Percentiles rank a stretch among this genome's conserved stretches.
Evolutionary conservation across 495 filamentous ascomycete species (phyloP).

Genomic region (Cudoniella acicularis): DNA sequence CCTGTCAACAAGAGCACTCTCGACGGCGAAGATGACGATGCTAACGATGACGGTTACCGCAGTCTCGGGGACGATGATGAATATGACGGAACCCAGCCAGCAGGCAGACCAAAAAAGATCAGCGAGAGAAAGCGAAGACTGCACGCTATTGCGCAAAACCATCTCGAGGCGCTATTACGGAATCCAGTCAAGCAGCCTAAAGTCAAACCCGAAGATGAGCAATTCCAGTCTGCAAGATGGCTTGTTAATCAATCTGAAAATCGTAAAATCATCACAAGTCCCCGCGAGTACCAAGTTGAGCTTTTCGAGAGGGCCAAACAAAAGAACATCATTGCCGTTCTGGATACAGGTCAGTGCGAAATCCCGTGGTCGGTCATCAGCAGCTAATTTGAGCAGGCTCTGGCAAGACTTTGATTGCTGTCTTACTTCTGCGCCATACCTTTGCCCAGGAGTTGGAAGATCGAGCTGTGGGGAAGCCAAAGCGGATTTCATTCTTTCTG

Average conservation of each 20-base stretch:
- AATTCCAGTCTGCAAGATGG: constrained; percentile 36
- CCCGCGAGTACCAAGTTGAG: constrained; percentile 89
- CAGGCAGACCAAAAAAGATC: constrained; percentile 30
- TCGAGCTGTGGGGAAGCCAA: constrained; percentile 55
- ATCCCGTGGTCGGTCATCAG: background rate
- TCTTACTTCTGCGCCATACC: constrained; percentile 74
- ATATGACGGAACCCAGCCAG: constrained; percentile 5
- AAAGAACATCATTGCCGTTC: constrained; percentile 87
- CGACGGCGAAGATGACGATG: background rate
- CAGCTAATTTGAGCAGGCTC: constrained; percentile 53
- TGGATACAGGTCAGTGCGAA: constrained; percentile 75
- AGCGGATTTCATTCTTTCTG: constrained; percentile 78
- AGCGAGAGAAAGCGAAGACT: constrained; percentile 47
- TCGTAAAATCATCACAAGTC: constrained; percentile 60
- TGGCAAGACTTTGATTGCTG: constrained; percentile 96
- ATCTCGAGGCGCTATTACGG: constrained; percentile 2
- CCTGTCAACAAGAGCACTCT: background rate
- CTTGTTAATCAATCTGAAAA: constrained; percentile 25
- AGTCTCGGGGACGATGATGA: constrained; percentile 29
- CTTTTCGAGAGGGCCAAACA: constrained; percentile 85
- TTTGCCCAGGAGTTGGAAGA: constrained; percentile 75
- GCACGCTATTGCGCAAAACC: constrained; percentile 49
- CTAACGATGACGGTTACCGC: constrained; percentile 8
- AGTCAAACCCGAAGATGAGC: constrained; percentile 26
- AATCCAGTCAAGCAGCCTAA: constrained; percentile 10